A percentile compares a stretch with the other conserved stretches of the same genome.
Conservation (phyloP, 306 rosid species). For the Cucumis sativus region Cucumber_9930_V3 NC_026658.2:5038001-5038500, state of each 20-base stretch:
- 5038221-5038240: neutral
- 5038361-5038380: neutral
- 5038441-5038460: neutral
- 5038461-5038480: neutral
- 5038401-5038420: neutral
- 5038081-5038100: slow-evolving; percentile 25
- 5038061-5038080: slow-evolving; percentile 35
- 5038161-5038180: neutral
- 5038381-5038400: neutral
- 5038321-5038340: neutral
- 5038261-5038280: neutral
- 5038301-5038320: neutral
- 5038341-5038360: neutral
- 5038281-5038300: neutral
- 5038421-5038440: neutral
- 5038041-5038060: slow-evolving; percentile 37
- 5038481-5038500: slow-evolving; percentile 47
- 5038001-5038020: slow-evolving; percentile 15
- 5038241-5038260: too few relatives aligned
- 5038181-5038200: neutral
- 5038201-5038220: neutral
- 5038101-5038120: slow-evolving; percentile 26
- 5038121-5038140: neutral
- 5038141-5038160: neutral
- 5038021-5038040: slow-evolving; percentile 57